These are phyloP conservation scores for Megacollybia marginata DNA, from an alignment of 768 basidiomycete species.

Conservation along the genomic window DNA sequence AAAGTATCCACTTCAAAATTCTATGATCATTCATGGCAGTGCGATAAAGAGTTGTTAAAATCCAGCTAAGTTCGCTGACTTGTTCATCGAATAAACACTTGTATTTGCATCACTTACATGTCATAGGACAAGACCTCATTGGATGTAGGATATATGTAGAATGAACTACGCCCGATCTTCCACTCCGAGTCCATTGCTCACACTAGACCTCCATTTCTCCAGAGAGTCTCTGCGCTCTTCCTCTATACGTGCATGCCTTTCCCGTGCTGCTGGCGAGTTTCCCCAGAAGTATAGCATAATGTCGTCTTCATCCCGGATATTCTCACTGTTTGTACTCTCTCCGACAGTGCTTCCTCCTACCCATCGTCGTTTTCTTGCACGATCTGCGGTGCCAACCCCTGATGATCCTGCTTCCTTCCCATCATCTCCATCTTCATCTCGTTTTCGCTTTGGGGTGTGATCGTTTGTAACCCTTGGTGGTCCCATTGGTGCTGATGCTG, in stretches of 20 bases:
- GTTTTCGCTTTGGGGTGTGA: constrained; percentile 6
- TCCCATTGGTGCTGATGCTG: constrained; percentile 11
- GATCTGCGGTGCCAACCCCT: not conserved
- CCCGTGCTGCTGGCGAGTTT: constrained; percentile 10
- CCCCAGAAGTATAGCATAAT: constrained; percentile 15
- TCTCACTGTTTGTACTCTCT: constrained; percentile 3
- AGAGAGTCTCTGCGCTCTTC: constrained; percentile 9
- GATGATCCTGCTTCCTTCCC: not conserved
- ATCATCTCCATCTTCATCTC: constrained; percentile 4
- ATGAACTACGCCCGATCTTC: too few species aligned
- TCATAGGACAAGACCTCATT: too few species aligned
- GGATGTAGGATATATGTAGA: too few species aligned
- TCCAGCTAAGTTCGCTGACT: too few species aligned
- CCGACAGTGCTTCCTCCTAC: constrained; percentile 2
- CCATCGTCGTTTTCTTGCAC: not conserved
- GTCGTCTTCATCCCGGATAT: constrained; percentile 16
- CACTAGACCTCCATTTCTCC: constrained; percentile 15
- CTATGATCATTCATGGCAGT: too few species aligned
- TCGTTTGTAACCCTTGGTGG: too few species aligned
- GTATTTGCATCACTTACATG: too few species aligned
- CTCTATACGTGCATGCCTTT: constrained; percentile 12
- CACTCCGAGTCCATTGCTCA: too few species aligned
- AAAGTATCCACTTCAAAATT: too few species aligned
- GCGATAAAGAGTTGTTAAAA: too few species aligned
- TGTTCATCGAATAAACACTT: too few species aligned